Evolutionary conservation across 2,329 filamentous ascomycete species (phyloP).

Genomic region (Venturia carpophila): DNA sequence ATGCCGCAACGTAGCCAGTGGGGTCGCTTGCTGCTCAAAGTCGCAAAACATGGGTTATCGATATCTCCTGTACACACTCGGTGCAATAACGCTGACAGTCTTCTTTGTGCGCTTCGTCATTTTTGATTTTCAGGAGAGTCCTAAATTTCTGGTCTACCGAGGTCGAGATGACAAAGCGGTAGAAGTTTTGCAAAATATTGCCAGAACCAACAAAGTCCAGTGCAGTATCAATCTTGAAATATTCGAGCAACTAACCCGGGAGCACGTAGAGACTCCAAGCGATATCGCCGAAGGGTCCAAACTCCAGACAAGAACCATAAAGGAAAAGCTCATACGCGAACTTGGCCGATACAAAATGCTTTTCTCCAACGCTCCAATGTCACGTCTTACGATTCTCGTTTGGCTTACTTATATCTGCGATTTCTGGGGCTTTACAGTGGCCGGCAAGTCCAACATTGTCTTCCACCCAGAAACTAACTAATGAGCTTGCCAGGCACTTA

Average conservation of each 20-base stretch:
- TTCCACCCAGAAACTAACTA: background rate
- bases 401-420: constrained; percentile 47
- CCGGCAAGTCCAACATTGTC: constrained; percentile 27
- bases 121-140: constrained; percentile 66
- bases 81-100: constrained; percentile 62
- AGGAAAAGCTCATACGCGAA: constrained; percentile 34
- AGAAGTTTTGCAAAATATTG: constrained; percentile 61
- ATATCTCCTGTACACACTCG: constrained; percentile 63
- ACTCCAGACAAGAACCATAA: constrained; percentile 15
- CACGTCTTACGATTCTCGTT: constrained; percentile 40
- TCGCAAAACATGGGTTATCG: constrained; percentile 67
- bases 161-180: constrained; percentile 63
- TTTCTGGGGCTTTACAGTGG: constrained; percentile 44
- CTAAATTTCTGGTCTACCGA: constrained; percentile 70
- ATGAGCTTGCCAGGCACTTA: constrained; percentile 33
- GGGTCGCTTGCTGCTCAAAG: constrained; percentile 42
- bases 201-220: constrained; percentile 53
- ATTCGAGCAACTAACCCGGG: constrained; percentile 30
- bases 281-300: constrained; percentile 17
- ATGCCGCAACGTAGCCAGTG: constrained; percentile 33
- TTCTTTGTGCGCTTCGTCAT: constrained; percentile 58
- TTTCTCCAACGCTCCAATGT: constrained; percentile 37
- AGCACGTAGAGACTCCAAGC: constrained; percentile 24
- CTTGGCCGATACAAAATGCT: constrained; percentile 38
- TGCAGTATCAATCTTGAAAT: constrained; percentile 31